Evolutionary conservation across 192 early-diverging fungal genomes (phyloP).

Genomic region (Coemansia reversa): DNA sequence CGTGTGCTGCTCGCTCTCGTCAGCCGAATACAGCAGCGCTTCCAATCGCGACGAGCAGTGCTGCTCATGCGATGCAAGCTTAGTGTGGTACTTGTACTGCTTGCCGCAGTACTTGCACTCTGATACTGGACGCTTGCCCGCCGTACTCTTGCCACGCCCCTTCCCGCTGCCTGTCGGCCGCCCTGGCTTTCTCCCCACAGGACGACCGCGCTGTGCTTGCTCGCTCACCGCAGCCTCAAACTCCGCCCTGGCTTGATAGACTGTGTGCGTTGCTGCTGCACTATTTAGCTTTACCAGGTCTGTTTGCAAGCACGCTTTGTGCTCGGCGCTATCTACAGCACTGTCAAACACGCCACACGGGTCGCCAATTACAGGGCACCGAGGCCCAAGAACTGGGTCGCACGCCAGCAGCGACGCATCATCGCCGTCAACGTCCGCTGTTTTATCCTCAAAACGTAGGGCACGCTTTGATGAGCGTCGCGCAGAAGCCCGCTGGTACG

Average conservation of each 20-base stretch:
- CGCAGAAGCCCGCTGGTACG: constrained; percentile 40
- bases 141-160: constrained; percentile 5
- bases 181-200: constrained; percentile 15
- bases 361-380: constrained; percentile 48
- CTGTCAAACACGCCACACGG: constrained; percentile 37
- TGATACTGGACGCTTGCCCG: constrained; percentile 33
- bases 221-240: constrained; percentile 36
- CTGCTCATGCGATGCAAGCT: constrained; percentile 61
- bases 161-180: constrained; percentile 5
- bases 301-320: background rate
- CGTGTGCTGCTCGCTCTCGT: constrained; percentile 54
- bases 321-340: background rate
- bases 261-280: constrained; percentile 12
- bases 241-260: constrained; percentile 23
- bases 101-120: constrained; percentile 65
- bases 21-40: constrained; percentile 52
- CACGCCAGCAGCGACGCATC: constrained; percentile 21
- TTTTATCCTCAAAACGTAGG: constrained; percentile 32
- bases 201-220: constrained; percentile 19
- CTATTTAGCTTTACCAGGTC: background rate
- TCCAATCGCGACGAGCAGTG: constrained; percentile 57
- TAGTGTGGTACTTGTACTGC: constrained; percentile 61
- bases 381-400: constrained; percentile 45
- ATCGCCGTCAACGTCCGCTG: background rate
- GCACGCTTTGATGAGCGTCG: constrained; percentile 39